Percentiles rank a stretch among this genome's conserved stretches.
These are phyloP conservation scores for Chrysoporthe cubensis DNA, from an alignment of 2,329 filamentous ascomycete species.

Conservation along the genomic window DNA sequence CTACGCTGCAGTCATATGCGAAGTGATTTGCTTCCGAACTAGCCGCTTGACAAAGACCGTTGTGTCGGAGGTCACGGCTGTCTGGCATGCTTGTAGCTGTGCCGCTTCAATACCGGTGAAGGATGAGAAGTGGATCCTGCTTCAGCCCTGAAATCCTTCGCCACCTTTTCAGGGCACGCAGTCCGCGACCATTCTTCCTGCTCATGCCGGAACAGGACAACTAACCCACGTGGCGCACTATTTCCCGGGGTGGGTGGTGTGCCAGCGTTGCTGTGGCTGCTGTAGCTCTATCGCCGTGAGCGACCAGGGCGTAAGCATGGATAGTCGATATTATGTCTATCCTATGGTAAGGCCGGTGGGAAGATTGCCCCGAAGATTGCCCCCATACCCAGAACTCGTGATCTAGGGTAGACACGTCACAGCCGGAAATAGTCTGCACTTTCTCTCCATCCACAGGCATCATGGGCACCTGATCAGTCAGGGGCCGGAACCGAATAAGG, in stretches of 20 bases:
- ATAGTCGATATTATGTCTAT: too few relatives aligned
- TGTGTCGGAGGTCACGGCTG: background rate
- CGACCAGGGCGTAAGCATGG: background rate
- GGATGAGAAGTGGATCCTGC: background rate
- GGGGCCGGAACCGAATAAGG: background rate
- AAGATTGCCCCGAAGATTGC: background rate
- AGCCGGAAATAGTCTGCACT: background rate
- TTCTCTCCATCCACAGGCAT: background rate
- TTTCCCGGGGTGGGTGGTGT: too few relatives aligned
- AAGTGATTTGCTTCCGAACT: background rate
- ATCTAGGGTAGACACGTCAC: background rate
- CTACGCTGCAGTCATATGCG: background rate
- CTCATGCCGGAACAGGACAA: background rate
- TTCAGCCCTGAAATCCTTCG: conserved; percentile 5
- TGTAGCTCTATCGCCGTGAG: background rate
- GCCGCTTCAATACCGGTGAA: conserved; percentile 2
- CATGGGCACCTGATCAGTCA: background rate
- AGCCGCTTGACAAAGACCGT: background rate
- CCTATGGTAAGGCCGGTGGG: too few relatives aligned
- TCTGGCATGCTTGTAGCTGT: background rate
- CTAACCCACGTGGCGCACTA: background rate
- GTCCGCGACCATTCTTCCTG: background rate
- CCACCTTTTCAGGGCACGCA: background rate
- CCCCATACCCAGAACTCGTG: background rate
- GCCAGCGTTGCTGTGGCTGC: background rate